Base-by-base conservation (phyloP, 2,329 filamentous ascomycete species). In the Phoma sp. region DNA sequence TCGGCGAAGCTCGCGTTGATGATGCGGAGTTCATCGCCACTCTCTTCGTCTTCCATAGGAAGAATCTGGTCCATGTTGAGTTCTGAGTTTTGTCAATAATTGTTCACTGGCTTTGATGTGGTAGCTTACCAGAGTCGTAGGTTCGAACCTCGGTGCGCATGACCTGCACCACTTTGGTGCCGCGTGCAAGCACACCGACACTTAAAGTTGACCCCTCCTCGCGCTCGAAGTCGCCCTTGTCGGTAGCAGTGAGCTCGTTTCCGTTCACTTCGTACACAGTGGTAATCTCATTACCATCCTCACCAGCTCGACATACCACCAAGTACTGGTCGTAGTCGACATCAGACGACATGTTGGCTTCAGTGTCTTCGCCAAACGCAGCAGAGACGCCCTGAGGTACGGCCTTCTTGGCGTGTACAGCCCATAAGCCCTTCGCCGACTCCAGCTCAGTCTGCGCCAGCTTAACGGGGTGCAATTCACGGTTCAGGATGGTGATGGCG, bases 61-160 rank as follows among this genome's bases (percentile, higher is more conserved):
- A 97, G 83, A 48, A 99, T 98, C 68, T 98, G 93, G 38, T 88
- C 88, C 47, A 99, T 83, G 10, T 89, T 91, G 54, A 99, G 84
- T 73, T 96, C 91, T 92, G 30, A 2, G 2, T 10, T 1, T 4
- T 37, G 17, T 49, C n/a, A 54, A 25, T 11, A 17, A 7, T 10
- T 21, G 2, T 15, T 9, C 15, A 15, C 15, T 5, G 34, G 17
- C n/a, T 21, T 29, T 28, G 38, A 15, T 61, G 49, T 12, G 7
- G 5, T 48, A 37, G 81, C 87, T 82, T 75, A 93, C 91, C 88
- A 75, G 88, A 88, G 73, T 98, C 93, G 66, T 97, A 99, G 57
- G 89, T 93, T 54, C 93, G 85, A 20, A 98, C 86, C 68, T 98
- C 93, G 1, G 87, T 91, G 60, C 88, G 90, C 47, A 96, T 81